These are phyloP conservation scores for Proliferodiscus dingleyae DNA, from an alignment of 2,329 filamentous ascomycete genomes.

Conservation along the genomic window DNA sequence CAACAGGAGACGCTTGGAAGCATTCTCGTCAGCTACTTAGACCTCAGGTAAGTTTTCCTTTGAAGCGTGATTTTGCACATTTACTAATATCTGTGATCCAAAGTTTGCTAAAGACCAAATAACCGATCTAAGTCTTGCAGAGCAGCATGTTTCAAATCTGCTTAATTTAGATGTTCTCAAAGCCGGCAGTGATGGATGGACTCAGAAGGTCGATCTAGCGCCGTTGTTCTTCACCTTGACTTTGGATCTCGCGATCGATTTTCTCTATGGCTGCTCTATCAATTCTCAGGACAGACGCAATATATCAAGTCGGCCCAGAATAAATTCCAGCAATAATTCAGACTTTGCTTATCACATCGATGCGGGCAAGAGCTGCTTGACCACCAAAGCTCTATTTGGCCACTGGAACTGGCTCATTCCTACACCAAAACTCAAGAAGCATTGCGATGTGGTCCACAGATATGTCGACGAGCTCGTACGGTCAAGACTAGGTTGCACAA, in stretches of 20 bases:
- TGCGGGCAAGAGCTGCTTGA: neutral
- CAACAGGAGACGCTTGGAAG: neutral
- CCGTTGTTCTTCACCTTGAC: slow-evolving; percentile 61
- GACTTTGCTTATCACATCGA: slow-evolving; percentile 1
- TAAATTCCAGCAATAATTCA: neutral
- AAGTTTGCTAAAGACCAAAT: slow-evolving; percentile 39
- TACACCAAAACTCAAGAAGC: neutral
- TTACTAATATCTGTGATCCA: neutral
- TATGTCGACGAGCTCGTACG: slow-evolving; percentile 2
- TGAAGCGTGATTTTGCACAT: neutral
- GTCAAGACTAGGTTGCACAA: neutral
- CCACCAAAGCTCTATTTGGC: neutral
- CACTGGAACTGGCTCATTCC: neutral
- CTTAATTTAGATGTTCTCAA: slow-evolving; percentile 6
- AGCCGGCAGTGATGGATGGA: slow-evolving; percentile 18
- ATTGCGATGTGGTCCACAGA: neutral
- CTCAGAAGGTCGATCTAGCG: slow-evolving; percentile 52
- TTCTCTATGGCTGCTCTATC: slow-evolving; percentile 50
- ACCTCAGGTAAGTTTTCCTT: neutral
- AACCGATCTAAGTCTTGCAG: slow-evolving; percentile 39
- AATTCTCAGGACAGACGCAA: neutral
- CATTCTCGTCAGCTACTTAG: neutral
- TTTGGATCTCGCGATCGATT: slow-evolving; percentile 61
- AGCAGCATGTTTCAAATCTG: slow-evolving; percentile 36
- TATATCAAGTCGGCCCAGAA: neutral